phyloP scores from a whole-genome alignment of 2,329 filamentous ascomycete species.

The Trichoderma koningiopsis region DNA sequence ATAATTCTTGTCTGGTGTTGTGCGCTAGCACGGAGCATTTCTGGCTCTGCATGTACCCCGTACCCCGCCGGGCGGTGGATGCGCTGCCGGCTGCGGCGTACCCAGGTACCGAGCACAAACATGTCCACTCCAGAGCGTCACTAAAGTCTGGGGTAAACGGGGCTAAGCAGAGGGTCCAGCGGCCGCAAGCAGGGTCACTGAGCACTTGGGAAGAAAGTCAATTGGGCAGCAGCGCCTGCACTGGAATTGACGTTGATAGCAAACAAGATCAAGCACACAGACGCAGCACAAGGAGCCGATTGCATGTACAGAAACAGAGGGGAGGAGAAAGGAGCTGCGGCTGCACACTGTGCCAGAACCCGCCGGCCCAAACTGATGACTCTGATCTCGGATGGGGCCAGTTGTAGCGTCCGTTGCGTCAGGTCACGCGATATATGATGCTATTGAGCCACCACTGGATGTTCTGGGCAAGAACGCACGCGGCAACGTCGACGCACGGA shows the following conservation, averaged over 20 bases:
- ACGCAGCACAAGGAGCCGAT: not conserved
- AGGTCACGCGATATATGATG: constrained; percentile 39
- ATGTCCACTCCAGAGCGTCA: constrained; percentile 20
- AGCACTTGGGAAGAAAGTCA: not conserved
- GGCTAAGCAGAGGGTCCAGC: constrained; percentile 18
- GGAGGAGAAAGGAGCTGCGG: not conserved
- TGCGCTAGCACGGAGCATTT: not conserved
- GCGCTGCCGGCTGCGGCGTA: constrained; percentile 27
- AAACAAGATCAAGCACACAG: not conserved
- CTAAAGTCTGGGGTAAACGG: constrained; percentile 25
- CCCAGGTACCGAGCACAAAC: constrained; percentile 27
- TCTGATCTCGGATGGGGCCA: not conserved
- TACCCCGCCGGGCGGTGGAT: constrained; percentile 31
- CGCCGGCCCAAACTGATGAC: not conserved
- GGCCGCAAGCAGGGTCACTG: constrained; percentile 11
- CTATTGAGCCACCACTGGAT: constrained; percentile 24
- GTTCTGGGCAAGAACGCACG: constrained; percentile 24
- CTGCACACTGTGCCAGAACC: not conserved
- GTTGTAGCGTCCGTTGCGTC: constrained; percentile 32
- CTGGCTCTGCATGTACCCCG: constrained; percentile 29
- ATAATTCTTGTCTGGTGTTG: not conserved
- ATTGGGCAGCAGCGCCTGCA: not conserved
- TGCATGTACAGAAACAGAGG: not conserved
- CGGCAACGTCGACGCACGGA: constrained; percentile 26
- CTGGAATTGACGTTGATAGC: not conserved